Base-by-base conservation (phyloP, 1,284 basidiomycete genomes). In the Leccinum fuscescens region DNA sequence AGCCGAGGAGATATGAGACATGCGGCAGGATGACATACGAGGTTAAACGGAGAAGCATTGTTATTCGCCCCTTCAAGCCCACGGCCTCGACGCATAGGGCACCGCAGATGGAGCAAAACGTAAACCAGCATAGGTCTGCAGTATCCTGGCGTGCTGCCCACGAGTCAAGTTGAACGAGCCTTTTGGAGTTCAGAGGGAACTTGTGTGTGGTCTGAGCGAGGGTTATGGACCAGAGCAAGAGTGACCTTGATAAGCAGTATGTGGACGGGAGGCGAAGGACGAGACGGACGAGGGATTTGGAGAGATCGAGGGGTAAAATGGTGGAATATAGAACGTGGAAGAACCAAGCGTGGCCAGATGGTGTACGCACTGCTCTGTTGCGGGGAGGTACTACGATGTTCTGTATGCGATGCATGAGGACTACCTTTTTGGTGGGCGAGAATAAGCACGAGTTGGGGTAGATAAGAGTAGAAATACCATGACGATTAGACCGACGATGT, bases 381-480 rank as follows among this genome's bases (percentile, higher is more conserved):
- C 82, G 81, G n/a, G 86, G 82, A 11, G 89, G 89, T 0, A 89
- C 83, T 50, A 90, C 85, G 55, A 89, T 83, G 71, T 91, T 86
- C 65, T 90, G 88, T 59, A 91, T 86, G 37, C 89, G 82, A 66
- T 90, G 87, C 56, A 90, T 73, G 22, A 90, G 69, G 48, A 91
- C 73, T 11, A 83, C 85, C 88, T 90, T 46, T 44, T 22, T 22
- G 22, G 22, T 22, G 22, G 22, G 22, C 22, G 22, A 22, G 22
- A 22, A 22, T 22, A 22, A 22, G 22, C 37, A 54, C 48, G 24
- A 33, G 54, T 51, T 11, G 52, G 20, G 46, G 42, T 48, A 17
- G 14, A 62, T 15, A 31, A 27, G 11, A 56, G 20, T 20, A 6
- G 17, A 29, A 37, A 69, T 67, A 88, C 88, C 83, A 89, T 83